Base-by-base conservation (phyloP, 1,284 basidiomycete genomes). In the Sporisorium reilianum region DNA sequence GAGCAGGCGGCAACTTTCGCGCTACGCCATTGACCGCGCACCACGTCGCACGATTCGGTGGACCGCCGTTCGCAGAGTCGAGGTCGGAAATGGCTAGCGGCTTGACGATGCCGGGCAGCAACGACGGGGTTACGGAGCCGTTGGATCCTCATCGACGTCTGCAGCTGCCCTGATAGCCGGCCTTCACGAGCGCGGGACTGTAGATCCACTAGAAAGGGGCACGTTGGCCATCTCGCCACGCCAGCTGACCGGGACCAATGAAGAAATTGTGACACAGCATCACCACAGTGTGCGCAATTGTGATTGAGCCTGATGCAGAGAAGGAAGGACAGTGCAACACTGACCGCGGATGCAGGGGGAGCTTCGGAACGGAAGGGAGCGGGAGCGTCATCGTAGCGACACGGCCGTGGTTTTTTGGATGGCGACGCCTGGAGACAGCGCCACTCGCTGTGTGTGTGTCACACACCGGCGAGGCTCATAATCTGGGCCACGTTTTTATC, bases 21-120 rank as follows among this genome's bases (percentile, higher is more conserved):
- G 25, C 57, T 0, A 36, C 20, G 1, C 42, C 56, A n/a, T 5
- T 57, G 26, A 34, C 49, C n/a, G 23, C 44, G 2, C 32, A 45
- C 7, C 53, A 60, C 28, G 11, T 36, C 1, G 14, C 52, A 2
- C 67, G 61, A 10, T 57, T 57, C 12, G 54, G 30, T 9, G 2
- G 53, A 10, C n/a, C 61, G 2, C 20, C 57, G 1, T 61, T 60
- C 14, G 56, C 41, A 16, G 57, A 49, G 16, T 40, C 50, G 34
- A 52, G 61, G 18, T 30, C 67, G 16, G 67, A 60, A 16, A 3
- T 60, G 42, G 52, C 62, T 10, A 64, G 48, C 44, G 67, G 67
- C 16, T 42, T 70, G 9, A 45, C 62, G 2, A 32, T 59, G 3
- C 40, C 61, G 14, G 16, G 36, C 6, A 52, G 30, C 36, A 57